Evolutionary conservation across 345 rosid species (phyloP).

Genomic region (Eucalyptus tenuipes): DNA sequence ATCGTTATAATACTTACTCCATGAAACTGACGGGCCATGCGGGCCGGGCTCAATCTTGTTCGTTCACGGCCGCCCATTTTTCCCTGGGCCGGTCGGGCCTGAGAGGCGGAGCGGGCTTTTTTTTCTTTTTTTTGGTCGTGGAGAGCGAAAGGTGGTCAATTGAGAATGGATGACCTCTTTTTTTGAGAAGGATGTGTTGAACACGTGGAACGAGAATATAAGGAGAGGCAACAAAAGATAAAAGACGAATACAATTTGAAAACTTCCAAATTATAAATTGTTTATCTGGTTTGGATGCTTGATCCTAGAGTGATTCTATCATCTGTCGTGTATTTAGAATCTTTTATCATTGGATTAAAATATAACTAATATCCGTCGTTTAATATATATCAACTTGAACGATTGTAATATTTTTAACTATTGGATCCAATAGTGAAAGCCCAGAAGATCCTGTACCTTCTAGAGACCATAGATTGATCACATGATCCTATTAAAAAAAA

Average conservation of each 20-base stretch:
- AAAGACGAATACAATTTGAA: not conserved
- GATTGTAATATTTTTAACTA: not conserved
- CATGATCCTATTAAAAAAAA: not conserved
- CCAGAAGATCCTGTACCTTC: not conserved
- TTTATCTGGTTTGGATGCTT: not conserved
- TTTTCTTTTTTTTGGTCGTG: not conserved
- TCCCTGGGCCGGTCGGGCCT: not conserved
- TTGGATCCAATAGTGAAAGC: not conserved
- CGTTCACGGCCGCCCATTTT: not conserved
- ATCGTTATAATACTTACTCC: not conserved
- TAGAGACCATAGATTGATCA: not conserved
- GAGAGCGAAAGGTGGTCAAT: not conserved
- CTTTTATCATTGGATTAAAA: rapidly evolving
- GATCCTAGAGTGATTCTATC: not conserved
- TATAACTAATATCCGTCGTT: rapidly evolving
- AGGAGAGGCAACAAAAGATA: not conserved
- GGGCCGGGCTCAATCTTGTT: not conserved
- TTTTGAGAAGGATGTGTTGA: not conserved
- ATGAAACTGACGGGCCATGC: not conserved
- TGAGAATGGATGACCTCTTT: not conserved
- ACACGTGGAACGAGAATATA: not conserved
- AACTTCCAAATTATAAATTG: not conserved
- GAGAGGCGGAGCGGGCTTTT: not conserved
- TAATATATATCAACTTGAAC: rapidly evolving
- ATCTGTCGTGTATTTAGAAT: not conserved